A percentile compares a stretch with the other conserved stretches of the same genome.
Conservation (phyloP, 768 basidiomycete genomes). For the Pleurotus salmoneostramineus region DNA sequence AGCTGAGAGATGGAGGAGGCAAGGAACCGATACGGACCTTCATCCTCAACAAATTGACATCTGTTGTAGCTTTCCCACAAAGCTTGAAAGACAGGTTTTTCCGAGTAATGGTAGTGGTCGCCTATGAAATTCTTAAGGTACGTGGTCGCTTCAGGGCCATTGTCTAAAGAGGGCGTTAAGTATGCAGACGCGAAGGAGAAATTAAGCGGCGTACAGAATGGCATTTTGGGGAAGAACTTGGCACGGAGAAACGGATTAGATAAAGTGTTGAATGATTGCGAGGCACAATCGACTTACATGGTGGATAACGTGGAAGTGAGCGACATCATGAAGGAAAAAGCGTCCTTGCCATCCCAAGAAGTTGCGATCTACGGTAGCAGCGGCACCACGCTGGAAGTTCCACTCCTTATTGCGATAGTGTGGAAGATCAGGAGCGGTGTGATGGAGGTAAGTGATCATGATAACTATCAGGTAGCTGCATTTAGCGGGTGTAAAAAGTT, state of each 20-base stretch:
- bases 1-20: conserved; percentile 1
- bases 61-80: conserved; percentile 36
- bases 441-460: conserved; percentile 40
- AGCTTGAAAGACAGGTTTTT: conserved; percentile 20
- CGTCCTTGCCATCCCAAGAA: conserved; percentile 47
- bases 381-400: conserved; percentile 45
- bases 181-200: not conserved
- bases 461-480: conserved; percentile 26
- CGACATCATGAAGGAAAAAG: conserved; percentile 47
- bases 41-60: conserved; percentile 39
- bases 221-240: conserved; percentile 35
- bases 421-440: conserved; percentile 39
- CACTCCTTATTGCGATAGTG: conserved; percentile 42
- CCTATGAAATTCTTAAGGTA: conserved; percentile 30
- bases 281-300: conserved; percentile 19
- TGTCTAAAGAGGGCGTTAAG: conserved; percentile 19
- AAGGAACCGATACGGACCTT: conserved; percentile 20
- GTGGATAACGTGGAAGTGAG: conserved; percentile 41
- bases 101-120: conserved; percentile 31
- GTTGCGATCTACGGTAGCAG: conserved; percentile 41
- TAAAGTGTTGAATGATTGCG: not conserved
- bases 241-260: conserved; percentile 12
- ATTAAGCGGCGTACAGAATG: conserved; percentile 31
- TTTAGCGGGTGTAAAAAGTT: not conserved
- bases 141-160: conserved; percentile 34